A percentile compares a stretch with the other conserved stretches of the same genome.
These are phyloP conservation scores for Cryptomeria japonica DNA, from an alignment of 75 land plant species.

Conservation along the genomic window DNA sequence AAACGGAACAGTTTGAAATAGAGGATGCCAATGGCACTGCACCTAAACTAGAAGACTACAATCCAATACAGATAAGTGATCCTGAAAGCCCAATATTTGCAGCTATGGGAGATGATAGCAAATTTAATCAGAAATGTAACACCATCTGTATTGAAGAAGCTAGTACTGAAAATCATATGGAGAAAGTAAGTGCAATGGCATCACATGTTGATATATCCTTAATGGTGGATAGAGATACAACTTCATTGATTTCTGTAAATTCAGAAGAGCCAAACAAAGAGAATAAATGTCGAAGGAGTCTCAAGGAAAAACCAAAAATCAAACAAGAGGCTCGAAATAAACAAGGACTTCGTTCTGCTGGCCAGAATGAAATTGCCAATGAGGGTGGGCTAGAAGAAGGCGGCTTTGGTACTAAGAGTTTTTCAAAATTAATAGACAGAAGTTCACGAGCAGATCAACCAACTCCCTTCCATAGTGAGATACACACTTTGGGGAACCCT, in stretches of 20 bases:
- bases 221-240: not conserved
- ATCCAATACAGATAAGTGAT: not conserved
- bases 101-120: not conserved
- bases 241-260: not conserved
- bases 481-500: not conserved
- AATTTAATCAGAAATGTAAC: not conserved
- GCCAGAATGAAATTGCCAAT: not conserved
- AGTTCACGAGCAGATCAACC: not conserved
- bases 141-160: not conserved
- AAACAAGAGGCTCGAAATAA: constrained; percentile 2
- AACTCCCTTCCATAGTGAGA: not conserved
- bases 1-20: not conserved
- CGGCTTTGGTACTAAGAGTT: not conserved
- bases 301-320: not conserved
- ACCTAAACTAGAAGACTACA: not conserved
- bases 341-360: not conserved
- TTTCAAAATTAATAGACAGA: not conserved
- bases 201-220: not conserved
- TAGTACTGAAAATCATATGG: not conserved
- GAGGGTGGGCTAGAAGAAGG: not conserved
- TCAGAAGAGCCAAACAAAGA: not conserved
- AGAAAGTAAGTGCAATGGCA: not conserved
- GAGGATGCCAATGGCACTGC: not conserved
- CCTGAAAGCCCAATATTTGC: not conserved
- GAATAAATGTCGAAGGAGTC: not conserved